Evolutionary conservation across 371 early-diverging fungal species (phyloP).

Genomic region (Choanephora cucurbitarum): DNA sequence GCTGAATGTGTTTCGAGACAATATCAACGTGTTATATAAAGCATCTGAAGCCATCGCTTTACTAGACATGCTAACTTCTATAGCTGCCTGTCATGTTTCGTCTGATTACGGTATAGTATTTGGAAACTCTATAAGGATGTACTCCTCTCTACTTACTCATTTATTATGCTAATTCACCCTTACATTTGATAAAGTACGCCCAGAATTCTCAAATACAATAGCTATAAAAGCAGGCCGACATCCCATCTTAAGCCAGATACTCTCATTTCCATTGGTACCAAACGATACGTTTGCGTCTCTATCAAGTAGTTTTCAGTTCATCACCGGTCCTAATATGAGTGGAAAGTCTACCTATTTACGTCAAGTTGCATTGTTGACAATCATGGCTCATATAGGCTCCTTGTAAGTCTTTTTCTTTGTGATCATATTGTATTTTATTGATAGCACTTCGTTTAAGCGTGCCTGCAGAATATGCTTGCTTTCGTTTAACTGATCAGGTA

Average conservation of each 20-base stretch:
- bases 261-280: slow-evolving; percentile 60
- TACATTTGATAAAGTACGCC: slow-evolving; percentile 61
- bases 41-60: slow-evolving; percentile 81
- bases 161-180: background rate
- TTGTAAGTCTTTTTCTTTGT: slow-evolving; percentile 54
- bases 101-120: slow-evolving; percentile 48
- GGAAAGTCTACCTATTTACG: slow-evolving; percentile 95
- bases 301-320: slow-evolving; percentile 76
- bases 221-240: slow-evolving; percentile 83
- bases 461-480: slow-evolving; percentile 86
- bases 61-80: slow-evolving; percentile 80
- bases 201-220: slow-evolving; percentile 80
- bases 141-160: no score
- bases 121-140: background rate
- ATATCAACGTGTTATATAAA: slow-evolving; percentile 73
- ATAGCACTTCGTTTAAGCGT: no score
- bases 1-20: slow-evolving; percentile 53
- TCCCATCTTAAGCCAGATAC: slow-evolving; percentile 73
- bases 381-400: slow-evolving; percentile 96
- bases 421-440: no score
- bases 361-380: slow-evolving; percentile 83
- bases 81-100: slow-evolving; percentile 65
- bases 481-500: slow-evolving; percentile 78
- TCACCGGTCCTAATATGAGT: slow-evolving; percentile 99
- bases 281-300: slow-evolving; percentile 77